Conservation (phyloP, 192 early-diverging fungal genomes). For the Lobosporangium transversale region DNA sequence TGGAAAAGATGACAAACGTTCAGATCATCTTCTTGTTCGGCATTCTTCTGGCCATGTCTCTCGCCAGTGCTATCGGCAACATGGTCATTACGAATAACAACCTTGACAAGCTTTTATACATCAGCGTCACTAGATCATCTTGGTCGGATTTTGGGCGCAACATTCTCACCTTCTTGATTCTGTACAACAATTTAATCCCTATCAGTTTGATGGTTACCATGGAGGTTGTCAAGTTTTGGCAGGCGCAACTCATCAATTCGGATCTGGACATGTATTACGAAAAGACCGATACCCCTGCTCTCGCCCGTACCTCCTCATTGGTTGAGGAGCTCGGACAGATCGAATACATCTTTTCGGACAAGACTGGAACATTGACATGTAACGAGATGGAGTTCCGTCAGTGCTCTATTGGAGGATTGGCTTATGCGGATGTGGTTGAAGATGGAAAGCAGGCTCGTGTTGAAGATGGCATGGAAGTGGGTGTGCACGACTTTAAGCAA, state of each 20-base stretch:
- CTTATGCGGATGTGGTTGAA: slow-evolving; percentile 90
- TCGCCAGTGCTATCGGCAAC: slow-evolving; percentile 88
- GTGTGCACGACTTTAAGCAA: slow-evolving; percentile 72
- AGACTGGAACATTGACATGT: slow-evolving; percentile 89
- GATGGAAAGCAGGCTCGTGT: slow-evolving; percentile 86
- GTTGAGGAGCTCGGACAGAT: slow-evolving; percentile 98
- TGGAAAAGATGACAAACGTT: slow-evolving; percentile 90
- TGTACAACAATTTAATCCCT: slow-evolving; percentile 99
- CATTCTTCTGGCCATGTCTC: slow-evolving; percentile 84
- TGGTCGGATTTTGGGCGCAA: slow-evolving; percentile 79
- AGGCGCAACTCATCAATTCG: slow-evolving; percentile 87
- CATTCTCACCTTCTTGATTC: slow-evolving; percentile 96
- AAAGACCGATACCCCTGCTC: slow-evolving; percentile 89
- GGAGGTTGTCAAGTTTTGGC: slow-evolving; percentile 97
- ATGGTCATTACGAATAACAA: slow-evolving; percentile 65
- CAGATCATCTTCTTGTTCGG: slow-evolving; percentile 95
- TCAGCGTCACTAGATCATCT: slow-evolving; percentile 1
- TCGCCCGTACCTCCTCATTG: slow-evolving; percentile 90
- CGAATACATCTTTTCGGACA: slow-evolving; percentile 98
- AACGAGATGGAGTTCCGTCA: slow-evolving; percentile 91
- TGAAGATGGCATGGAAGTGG: slow-evolving; percentile 76
- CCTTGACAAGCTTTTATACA: slow-evolving; percentile 29
- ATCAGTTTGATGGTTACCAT: slow-evolving; percentile 98
- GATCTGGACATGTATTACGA: slow-evolving; percentile 98
- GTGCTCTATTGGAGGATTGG: slow-evolving; percentile 91